phyloP scores from a whole-genome alignment of 1,139 yeast species.

The Tardiomyces depauwii region DNA sequence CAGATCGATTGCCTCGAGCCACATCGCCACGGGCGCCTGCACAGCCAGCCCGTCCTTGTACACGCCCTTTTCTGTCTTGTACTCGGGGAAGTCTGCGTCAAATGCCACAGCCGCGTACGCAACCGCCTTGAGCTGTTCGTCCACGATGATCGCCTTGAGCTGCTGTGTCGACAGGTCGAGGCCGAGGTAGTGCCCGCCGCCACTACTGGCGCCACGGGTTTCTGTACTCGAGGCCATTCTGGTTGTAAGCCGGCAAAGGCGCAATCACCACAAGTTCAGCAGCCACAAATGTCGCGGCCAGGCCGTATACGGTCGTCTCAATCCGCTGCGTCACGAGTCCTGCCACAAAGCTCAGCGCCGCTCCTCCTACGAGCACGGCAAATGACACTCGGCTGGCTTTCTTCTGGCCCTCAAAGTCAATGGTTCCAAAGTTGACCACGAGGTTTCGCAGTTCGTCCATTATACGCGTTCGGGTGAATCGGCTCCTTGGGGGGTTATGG shows the following conservation, averaged over 20 bases:
- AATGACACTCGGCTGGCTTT: constrained; percentile 25
- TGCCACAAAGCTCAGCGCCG: constrained; percentile 30
- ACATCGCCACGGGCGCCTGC: constrained; percentile 79
- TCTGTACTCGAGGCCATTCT: constrained; percentile 34
- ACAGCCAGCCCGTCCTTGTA: constrained; percentile 39
- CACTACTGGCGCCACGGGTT: not conserved
- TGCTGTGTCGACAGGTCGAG: constrained; percentile 88
- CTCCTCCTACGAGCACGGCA: constrained; percentile 23
- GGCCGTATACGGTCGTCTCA: constrained; percentile 26
- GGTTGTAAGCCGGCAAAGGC: constrained; percentile 44
- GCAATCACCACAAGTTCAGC: constrained; percentile 38
- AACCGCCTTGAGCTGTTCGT: constrained; percentile 40
- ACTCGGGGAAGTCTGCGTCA: constrained; percentile 49
- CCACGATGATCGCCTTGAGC: constrained; percentile 61
- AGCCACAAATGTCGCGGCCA: constrained; percentile 28
- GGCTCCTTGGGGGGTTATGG: not conserved
- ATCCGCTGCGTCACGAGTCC: constrained; percentile 39
- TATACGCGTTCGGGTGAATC: not conserved
- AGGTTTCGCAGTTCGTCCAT: constrained; percentile 17
- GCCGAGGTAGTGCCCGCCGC: constrained; percentile 35
- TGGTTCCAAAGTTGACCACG: constrained; percentile 37
- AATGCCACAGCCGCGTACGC: constrained; percentile 59
- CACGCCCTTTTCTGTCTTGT: constrained; percentile 65
- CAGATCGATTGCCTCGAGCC: constrained; percentile 75
- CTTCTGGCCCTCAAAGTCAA: constrained; percentile 53